phyloP scores from a whole-genome alignment of 1,284 basidiomycete species.

The Caloboletus inedulis region DNA sequence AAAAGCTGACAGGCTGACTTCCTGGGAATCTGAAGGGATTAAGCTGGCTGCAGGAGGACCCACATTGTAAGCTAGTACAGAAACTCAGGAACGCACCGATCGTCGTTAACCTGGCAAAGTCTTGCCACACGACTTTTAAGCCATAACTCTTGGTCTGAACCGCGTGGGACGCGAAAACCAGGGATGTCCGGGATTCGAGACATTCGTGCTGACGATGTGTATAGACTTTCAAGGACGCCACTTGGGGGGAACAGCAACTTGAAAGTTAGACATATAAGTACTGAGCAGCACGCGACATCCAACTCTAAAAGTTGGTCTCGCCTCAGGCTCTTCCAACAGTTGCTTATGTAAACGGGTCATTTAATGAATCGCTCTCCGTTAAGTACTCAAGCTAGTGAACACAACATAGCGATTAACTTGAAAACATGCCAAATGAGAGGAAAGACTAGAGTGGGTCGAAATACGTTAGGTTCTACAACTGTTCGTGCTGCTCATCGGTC shows the following conservation, averaged over 20 bases:
- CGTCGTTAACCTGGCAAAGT: constrained; percentile 61
- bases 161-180: constrained; percentile 51
- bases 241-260: not conserved
- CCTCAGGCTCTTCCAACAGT: not conserved
- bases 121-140: constrained; percentile 60
- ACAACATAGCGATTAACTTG: constrained; percentile 19
- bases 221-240: constrained; percentile 4
- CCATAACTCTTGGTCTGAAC: constrained; percentile 59
- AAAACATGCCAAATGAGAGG: constrained; percentile 18
- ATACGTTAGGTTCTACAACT: constrained; percentile 29
- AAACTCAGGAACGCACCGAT: constrained; percentile 43
- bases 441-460: constrained; percentile 19
- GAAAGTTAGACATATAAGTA: constrained; percentile 6
- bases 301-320: not conserved
- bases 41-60: constrained; percentile 5
- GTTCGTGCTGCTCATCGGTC: constrained; percentile 56
- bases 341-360: constrained; percentile 28
- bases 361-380: not conserved
- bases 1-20: constrained; percentile 90
- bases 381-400: not conserved
- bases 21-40: constrained; percentile 74
- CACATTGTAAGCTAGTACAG: not conserved
- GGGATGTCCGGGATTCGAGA: constrained; percentile 62
- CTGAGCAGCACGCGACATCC: not conserved
- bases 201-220: constrained; percentile 30